These are phyloP conservation scores for Perilla frutescens DNA, from an alignment of 257 asterid species.

Conservation along the genomic window DNA sequence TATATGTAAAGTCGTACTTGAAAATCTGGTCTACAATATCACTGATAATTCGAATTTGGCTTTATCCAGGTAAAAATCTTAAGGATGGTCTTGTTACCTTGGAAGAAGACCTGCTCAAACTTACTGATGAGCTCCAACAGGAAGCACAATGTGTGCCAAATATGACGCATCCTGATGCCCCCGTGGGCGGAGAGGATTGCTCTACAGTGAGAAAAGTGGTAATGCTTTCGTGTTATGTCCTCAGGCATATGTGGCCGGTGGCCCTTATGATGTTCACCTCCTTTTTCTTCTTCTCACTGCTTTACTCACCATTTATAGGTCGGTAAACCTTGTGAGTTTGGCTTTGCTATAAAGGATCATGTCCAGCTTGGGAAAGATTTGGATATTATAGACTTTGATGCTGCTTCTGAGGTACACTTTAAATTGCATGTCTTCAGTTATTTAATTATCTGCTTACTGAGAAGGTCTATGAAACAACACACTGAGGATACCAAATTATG, in stretches of 20 bases:
- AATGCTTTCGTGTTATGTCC: conserved; percentile 30
- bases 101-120: conserved; percentile 83
- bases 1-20: conserved; percentile 17
- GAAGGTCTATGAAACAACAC: conserved; percentile 8
- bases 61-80: conserved; percentile 69
- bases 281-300: conserved; percentile 9
- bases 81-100: conserved; percentile 78
- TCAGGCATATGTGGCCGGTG: not conserved
- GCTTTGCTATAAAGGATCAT: conserved; percentile 83
- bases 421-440: conserved; percentile 37
- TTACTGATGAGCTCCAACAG: conserved; percentile 82
- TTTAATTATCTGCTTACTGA: not conserved
- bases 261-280: not conserved
- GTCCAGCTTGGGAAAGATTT: conserved; percentile 92
- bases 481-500: not conserved
- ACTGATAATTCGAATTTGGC: conserved; percentile 27
- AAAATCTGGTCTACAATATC: conserved; percentile 16
- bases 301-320: conserved; percentile 49
- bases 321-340: conserved; percentile 74
- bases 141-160: conserved; percentile 97
- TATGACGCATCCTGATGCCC: conserved; percentile 97
- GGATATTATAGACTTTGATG: conserved; percentile 84
- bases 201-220: conserved; percentile 82
- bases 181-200: conserved; percentile 84
- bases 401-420: conserved; percentile 92